These are phyloP conservation scores for Trichoderma harzianum DNA, from an alignment of 2,329 filamentous ascomycete species.

Conservation along the genomic window DNA sequence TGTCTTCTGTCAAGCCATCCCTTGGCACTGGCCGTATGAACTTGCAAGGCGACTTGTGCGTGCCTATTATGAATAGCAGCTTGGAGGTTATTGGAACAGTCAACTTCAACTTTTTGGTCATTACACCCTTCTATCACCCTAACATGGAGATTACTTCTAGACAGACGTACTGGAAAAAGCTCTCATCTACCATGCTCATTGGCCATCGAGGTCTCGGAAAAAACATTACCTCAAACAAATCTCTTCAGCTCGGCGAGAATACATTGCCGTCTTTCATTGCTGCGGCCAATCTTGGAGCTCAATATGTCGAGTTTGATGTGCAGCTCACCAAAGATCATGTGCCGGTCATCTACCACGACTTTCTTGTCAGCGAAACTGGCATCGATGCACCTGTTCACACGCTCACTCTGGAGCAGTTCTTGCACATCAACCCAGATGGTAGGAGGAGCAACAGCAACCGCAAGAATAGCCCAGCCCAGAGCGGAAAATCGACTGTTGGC, in stretches of 20 bases:
- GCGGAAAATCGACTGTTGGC: not conserved
- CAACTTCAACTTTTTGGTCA: conserved; percentile 94
- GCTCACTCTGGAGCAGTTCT: conserved; percentile 89
- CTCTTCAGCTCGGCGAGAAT: conserved; percentile 92
- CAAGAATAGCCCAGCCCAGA: conserved; percentile 20
- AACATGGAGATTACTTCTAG: conserved; percentile 89
- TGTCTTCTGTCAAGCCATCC: conserved; percentile 80
- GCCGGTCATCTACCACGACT: conserved; percentile 97
- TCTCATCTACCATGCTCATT: conserved; percentile 80
- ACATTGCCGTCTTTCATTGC: conserved; percentile 95
- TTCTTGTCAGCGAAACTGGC: conserved; percentile 94
- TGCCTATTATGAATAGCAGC: conserved; percentile 81
- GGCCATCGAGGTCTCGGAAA: conserved; percentile 78
- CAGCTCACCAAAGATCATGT: conserved; percentile 99
- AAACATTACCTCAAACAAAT: conserved; percentile 78
- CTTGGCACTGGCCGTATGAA: conserved; percentile 86
- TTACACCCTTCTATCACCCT: conserved; percentile 90
- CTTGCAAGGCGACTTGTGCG: conserved; percentile 84
- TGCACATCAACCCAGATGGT: conserved; percentile 72
- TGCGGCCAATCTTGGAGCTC: conserved; percentile 84
- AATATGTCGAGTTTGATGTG: conserved; percentile 78
- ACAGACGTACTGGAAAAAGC: conserved; percentile 94
- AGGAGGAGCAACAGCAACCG: conserved; percentile 15
- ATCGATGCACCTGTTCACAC: conserved; percentile 96
- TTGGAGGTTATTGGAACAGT: conserved; percentile 91